Evolutionary conservation across 371 early-diverging fungal genomes (phyloP).

Genomic region (Mortierella sp.): DNA sequence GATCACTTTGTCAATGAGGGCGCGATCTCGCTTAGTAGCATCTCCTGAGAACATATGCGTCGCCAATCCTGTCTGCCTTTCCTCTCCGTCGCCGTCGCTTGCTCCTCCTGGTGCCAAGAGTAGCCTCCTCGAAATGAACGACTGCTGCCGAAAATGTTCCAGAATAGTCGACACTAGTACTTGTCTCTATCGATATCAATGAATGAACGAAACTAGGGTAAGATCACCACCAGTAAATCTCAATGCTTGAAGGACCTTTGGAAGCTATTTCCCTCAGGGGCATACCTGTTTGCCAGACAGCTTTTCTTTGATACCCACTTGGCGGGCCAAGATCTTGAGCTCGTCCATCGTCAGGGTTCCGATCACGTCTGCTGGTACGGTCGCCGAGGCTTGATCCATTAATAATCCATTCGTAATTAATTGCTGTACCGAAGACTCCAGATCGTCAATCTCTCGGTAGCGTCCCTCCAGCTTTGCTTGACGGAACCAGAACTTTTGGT

Average conservation of each 20-base stretch:
- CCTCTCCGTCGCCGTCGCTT: conserved; percentile 15
- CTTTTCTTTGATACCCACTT: conserved; percentile 35
- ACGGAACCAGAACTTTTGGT: conserved; percentile 66
- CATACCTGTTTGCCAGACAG: conserved; percentile 46
- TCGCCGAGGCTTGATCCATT: conserved; percentile 28
- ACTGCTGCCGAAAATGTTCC: conserved; percentile 53
- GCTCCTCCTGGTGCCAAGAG: conserved; percentile 40
- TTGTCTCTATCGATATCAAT: conserved; percentile 11
- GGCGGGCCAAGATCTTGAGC: conserved; percentile 39
- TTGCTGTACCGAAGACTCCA: conserved; percentile 26
- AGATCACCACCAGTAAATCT: background rate
- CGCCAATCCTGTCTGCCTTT: conserved; percentile 32
- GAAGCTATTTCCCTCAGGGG: background rate
- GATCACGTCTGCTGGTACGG: conserved; percentile 39
- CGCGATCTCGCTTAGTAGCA: conserved; percentile 28
- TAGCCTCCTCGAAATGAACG: conserved; percentile 41
- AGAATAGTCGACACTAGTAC: conserved; percentile 26
- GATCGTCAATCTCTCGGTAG: conserved; percentile 42
- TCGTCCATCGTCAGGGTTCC: conserved; percentile 40
- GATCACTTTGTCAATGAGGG: conserved; percentile 50
- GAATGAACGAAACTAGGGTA: background rate
- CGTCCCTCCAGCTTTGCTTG: conserved; percentile 56
- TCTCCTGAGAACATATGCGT: conserved; percentile 43
- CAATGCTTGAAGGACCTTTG: too few relatives aligned
- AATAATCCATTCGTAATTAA: conserved; percentile 20